Evolutionary conservation across 2,329 filamentous ascomycete species (phyloP).

Genomic region (Penicillium verrucosum): DNA sequence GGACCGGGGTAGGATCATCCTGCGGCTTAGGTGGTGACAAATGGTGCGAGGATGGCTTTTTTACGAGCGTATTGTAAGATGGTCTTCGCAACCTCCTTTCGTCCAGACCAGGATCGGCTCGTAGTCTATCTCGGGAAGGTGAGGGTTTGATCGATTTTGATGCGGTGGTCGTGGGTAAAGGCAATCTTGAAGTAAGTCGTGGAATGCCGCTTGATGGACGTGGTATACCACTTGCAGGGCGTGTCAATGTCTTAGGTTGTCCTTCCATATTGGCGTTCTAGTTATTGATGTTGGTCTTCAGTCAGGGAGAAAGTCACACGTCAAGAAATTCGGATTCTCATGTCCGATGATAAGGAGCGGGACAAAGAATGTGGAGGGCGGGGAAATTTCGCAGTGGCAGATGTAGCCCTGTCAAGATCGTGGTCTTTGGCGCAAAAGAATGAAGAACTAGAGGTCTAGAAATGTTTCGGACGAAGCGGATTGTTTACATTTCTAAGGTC

Average conservation of each 20-base stretch:
- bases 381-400: not conserved
- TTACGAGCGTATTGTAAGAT: slow-evolving; percentile 38
- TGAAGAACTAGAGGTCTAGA: not conserved
- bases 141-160: slow-evolving; percentile 46
- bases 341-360: not conserved
- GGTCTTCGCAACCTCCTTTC: slow-evolving; percentile 38
- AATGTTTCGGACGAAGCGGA: not conserved
- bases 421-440: not conserved
- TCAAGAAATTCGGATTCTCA: slow-evolving; percentile 4
- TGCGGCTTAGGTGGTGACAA: slow-evolving; percentile 25
- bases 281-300: slow-evolving; percentile 2
- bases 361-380: slow-evolving; percentile 4
- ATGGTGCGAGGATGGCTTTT: slow-evolving; percentile 31
- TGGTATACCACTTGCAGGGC: slow-evolving; percentile 44
- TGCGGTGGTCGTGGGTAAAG: slow-evolving; percentile 45
- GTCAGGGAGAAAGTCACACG: slow-evolving; percentile 7
- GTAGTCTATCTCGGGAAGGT: slow-evolving; percentile 48
- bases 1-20: slow-evolving; percentile 8
- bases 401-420: not conserved
- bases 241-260: slow-evolving; percentile 28
- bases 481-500: slow-evolving; percentile 12
- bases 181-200: slow-evolving; percentile 51
- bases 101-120: slow-evolving; percentile 40
- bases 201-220: slow-evolving; percentile 45
- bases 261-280: slow-evolving; percentile 32